Conservation (phyloP, 1,284 basidiomycete genomes). For the Fomitopsis betulina region DNA sequence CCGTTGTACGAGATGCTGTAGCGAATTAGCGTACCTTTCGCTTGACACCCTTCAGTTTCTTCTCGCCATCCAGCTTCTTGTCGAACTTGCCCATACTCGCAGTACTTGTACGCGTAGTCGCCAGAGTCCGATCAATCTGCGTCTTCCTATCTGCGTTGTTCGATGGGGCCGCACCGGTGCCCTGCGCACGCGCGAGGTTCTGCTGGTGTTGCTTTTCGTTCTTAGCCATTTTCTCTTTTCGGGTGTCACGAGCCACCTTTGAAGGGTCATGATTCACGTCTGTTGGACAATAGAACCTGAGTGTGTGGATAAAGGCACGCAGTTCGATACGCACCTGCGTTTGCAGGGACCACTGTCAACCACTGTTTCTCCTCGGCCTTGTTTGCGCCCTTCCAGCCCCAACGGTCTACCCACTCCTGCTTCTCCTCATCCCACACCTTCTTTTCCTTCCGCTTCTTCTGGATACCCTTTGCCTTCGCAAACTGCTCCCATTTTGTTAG, state of each 20-base stretch:
- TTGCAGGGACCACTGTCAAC: slow-evolving; percentile 86
- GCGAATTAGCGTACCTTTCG: slow-evolving; percentile 68
- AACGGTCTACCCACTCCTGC: slow-evolving; percentile 90
- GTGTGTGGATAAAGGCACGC: too few relatives aligned
- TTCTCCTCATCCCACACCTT: slow-evolving; percentile 93
- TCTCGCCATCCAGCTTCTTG: slow-evolving; percentile 85
- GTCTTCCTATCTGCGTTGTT: slow-evolving; percentile 47
- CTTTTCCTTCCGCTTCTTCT: slow-evolving; percentile 75
- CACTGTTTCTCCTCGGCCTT: slow-evolving; percentile 87
- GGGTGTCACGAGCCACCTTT: slow-evolving; percentile 68
- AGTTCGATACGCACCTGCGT: slow-evolving; percentile 61
- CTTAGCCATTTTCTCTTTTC: slow-evolving; percentile 80
- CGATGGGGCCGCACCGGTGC: slow-evolving; percentile 20
- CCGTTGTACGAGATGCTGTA: not conserved
- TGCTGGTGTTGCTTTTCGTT: slow-evolving; percentile 81
- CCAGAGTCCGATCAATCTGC: slow-evolving; percentile 76
- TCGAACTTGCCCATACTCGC: slow-evolving; percentile 95
- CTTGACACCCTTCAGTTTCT: slow-evolving; percentile 84
- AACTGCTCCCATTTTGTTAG: slow-evolving; percentile 97
- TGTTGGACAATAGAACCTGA: slow-evolving; percentile 19
- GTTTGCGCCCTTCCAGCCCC: slow-evolving; percentile 92
- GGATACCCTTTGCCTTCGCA: slow-evolving; percentile 92
- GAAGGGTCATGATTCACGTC: slow-evolving; percentile 79
- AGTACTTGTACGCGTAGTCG: slow-evolving; percentile 80
- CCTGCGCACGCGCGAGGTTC: slow-evolving; percentile 68